Conservation (phyloP, 306 rosid species). For the Potentilla sterilis region DNA sequence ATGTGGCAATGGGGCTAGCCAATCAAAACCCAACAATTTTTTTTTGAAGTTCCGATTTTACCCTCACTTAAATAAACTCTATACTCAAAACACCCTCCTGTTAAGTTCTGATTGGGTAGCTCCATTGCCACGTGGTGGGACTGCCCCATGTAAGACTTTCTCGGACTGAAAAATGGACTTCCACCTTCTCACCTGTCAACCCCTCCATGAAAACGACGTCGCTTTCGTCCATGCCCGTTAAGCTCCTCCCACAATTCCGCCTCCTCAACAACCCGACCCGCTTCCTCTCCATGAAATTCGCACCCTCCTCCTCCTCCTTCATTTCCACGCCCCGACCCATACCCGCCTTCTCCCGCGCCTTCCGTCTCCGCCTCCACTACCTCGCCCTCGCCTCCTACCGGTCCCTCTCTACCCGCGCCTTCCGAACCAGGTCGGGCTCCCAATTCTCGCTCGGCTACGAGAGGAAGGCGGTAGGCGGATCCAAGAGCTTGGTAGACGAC, state of each 20-base stretch:
- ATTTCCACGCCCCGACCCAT: slow-evolving; percentile 25
- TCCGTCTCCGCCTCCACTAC: slow-evolving; percentile 54
- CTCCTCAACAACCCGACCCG: slow-evolving; percentile 39
- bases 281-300: slow-evolving; percentile 42
- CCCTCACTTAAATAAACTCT: no score
- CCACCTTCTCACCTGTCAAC: no score
- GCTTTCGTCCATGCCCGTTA: slow-evolving; percentile 44
- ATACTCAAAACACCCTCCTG: no score
- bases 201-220: slow-evolving; percentile 19
- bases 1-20: no score
- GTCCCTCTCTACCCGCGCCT: slow-evolving; percentile 38
- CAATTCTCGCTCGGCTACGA: slow-evolving; percentile 26
- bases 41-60: no score
- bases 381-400: slow-evolving; percentile 31
- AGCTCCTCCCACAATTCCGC: slow-evolving; percentile 59
- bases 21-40: no score
- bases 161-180: no score
- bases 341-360: slow-evolving; percentile 46
- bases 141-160: no score
- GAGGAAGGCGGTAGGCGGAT: slow-evolving; percentile 23
- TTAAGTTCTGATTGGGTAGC: no score
- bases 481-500: slow-evolving; percentile 74
- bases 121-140: no score
- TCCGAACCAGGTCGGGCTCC: slow-evolving; percentile 33
- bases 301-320: slow-evolving; percentile 26